Conservation (phyloP, 2,329 filamentous ascomycete species). For the Paraphaeosphaeria minitans region DNA sequence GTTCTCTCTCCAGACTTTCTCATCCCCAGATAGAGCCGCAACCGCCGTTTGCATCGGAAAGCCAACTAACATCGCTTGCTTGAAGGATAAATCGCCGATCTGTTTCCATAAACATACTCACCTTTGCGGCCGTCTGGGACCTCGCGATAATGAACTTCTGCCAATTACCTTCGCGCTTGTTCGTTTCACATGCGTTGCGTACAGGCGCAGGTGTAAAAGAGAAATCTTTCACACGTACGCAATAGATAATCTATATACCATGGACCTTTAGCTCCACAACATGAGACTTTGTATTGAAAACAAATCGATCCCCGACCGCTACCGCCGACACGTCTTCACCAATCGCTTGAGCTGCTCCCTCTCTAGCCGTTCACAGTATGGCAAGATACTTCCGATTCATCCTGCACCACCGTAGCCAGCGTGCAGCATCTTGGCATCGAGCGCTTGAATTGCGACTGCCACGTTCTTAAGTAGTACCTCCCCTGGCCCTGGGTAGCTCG, state of each 20-base stretch:
- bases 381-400: slow-evolving; percentile 21
- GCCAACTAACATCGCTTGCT: slow-evolving; percentile 31
- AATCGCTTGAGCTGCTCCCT: slow-evolving; percentile 53
- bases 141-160: slow-evolving; percentile 28
- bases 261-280: too few species aligned
- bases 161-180: slow-evolving; percentile 30
- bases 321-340: slow-evolving; percentile 51
- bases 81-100: slow-evolving; percentile 33
- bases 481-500: slow-evolving; percentile 16
- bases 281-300: slow-evolving; percentile 32
- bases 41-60: slow-evolving; percentile 37
- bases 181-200: too few species aligned
- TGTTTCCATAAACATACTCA: slow-evolving; percentile 11
- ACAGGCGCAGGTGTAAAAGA: too few species aligned
- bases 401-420: slow-evolving; percentile 27
- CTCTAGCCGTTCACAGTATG: slow-evolving; percentile 29
- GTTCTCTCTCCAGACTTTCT: slow-evolving; percentile 25
- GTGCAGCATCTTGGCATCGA: slow-evolving; percentile 34
- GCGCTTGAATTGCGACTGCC: slow-evolving; percentile 29
- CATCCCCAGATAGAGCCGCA: slow-evolving; percentile 33
- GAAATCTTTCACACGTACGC: too few species aligned
- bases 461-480: slow-evolving; percentile 31
- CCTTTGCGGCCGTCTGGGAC: slow-evolving; percentile 27
- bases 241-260: too few species aligned
- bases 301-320: slow-evolving; percentile 51